Evolutionary conservation across 441 rosid genomes (phyloP).

Genomic region (Populus tomentosa): DNA sequence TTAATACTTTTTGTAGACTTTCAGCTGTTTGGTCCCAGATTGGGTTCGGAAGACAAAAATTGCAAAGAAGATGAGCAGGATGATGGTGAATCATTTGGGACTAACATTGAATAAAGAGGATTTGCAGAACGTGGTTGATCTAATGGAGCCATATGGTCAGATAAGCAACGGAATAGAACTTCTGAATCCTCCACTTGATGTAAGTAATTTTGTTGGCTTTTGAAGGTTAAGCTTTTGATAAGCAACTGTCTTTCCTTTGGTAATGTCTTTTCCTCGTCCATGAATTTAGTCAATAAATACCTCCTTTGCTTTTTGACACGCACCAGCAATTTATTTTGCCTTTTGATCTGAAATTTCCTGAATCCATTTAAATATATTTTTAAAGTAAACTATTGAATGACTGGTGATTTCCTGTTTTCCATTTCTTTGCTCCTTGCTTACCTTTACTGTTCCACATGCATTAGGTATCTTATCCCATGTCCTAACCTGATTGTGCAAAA

Average conservation of each 20-base stretch:
- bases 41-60: conserved; percentile 67
- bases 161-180: conserved; percentile 91
- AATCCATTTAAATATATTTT: neutral
- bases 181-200: conserved; percentile 75
- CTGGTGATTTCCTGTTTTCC: neutral
- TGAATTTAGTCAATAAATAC: neutral
- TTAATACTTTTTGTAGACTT: conserved; percentile 45
- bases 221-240: neutral
- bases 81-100: conserved; percentile 96
- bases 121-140: conserved; percentile 83
- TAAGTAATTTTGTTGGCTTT: conserved; percentile 28
- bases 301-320: conserved; percentile 8
- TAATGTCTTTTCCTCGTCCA: neutral
- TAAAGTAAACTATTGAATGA: neutral
- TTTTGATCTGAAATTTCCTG: neutral
- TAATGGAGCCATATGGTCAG: conserved; percentile 98
- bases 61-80: conserved; percentile 55
- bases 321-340: neutral
- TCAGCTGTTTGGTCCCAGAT: conserved; percentile 53
- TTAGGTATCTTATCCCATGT: neutral
- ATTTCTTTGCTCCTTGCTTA: neutral
- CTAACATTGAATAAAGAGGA: conserved; percentile 75
- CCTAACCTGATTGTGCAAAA: neutral
- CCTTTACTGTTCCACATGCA: neutral
- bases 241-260: no score